Evolutionary conservation across 768 basidiomycete genomes (phyloP), one percentile per base, ranked within the genome.

Genomic region (Rhizopogon roseolus): DNA sequence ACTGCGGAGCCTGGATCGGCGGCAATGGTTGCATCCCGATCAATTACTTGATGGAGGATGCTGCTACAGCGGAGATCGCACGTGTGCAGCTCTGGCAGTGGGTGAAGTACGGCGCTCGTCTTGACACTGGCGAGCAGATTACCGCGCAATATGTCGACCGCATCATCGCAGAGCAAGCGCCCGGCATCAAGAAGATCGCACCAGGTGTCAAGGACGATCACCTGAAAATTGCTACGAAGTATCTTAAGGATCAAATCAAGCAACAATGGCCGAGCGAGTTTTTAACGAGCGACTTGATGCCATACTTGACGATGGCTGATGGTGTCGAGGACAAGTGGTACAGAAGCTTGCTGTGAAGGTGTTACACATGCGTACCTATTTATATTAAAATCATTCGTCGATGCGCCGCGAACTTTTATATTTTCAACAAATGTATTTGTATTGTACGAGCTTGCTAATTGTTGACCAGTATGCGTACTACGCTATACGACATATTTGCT

Each of bases 11-110:
- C n/a, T 99, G 97, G 97, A 82, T 99, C 41, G 88, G 90, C 37
- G 96, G 97, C 0, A 97, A 96, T 67, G 97, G 94, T 17, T 99
- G 97, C 69, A 96, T 98, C 50, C 96, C 97, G 13, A 84, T 97
- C 71, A 94, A 95, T 74, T 82, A 86, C 67, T 82, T 96, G 66
- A 96, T 96, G 95, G 95, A 97, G 74, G 94, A 98, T 67, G 97
- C 97, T 0, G 97, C 96, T 22, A 98, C 97, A 5, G 97, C 97
- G 3, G 97, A 99, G 71, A 99, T 99, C 59, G 91, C 97, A 27
- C 91, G 97, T 49, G 88, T 94, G 48, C 97, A 99, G 72, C 81
- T 99, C 32, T 99, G 97, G 97, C 94, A 97, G 70, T 99, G 96
- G 94, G 88, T 86, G 58, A 88, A 91, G 69, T 88, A 95, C 66